A percentile compares a stretch with the other conserved stretches of the same genome.
Evolutionary conservation across 805 yeast genomes (phyloP).

Genomic region (Komagataella pseudopastoris): DNA sequence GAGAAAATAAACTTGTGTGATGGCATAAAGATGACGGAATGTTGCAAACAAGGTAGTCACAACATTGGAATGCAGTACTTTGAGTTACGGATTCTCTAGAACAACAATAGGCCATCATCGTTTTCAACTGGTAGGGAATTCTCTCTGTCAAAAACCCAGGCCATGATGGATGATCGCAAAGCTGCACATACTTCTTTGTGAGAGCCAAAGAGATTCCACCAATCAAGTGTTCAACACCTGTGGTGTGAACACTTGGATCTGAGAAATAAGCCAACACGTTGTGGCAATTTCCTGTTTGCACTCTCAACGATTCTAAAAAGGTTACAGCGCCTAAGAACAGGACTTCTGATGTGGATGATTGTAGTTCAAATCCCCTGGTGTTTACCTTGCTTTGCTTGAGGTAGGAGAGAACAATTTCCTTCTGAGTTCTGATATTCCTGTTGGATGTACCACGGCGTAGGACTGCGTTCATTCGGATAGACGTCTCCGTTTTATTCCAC

Average conservation of each 20-base stretch:
- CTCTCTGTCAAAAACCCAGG: conserved; percentile 40
- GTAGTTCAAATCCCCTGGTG: conserved; percentile 21
- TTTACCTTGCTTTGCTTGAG: conserved; percentile 25
- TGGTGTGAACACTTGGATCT: conserved; percentile 64
- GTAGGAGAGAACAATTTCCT: conserved; percentile 27
- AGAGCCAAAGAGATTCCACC: conserved; percentile 50
- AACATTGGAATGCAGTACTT: conserved; percentile 64
- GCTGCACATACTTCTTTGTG: conserved; percentile 38
- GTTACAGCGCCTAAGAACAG: conserved; percentile 81
- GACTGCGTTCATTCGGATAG: conserved; percentile 83
- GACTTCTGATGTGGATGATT: conserved; percentile 57
- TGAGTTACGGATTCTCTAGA: conserved; percentile 68
- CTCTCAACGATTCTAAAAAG: conserved; percentile 68
- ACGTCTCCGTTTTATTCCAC: conserved; percentile 78
- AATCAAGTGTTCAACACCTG: conserved; percentile 58
- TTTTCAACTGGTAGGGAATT: conserved; percentile 57
- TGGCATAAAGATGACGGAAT: conserved; percentile 76
- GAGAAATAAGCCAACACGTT: conserved; percentile 67
- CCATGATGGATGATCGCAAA: conserved; percentile 39
- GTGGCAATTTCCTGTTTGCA: conserved; percentile 70
- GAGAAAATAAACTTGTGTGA: conserved; percentile 54
- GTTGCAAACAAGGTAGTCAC: conserved; percentile 48
- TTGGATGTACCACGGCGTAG: conserved; percentile 82
- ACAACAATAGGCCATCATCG: conserved; percentile 57
- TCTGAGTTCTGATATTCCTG: conserved; percentile 65